Percentiles rank a stretch among this genome's conserved stretches.
These are phyloP conservation scores for Yamadazyma sp. DNA, from an alignment of 1,139 yeast genomes.

Conservation along the genomic window DNA sequence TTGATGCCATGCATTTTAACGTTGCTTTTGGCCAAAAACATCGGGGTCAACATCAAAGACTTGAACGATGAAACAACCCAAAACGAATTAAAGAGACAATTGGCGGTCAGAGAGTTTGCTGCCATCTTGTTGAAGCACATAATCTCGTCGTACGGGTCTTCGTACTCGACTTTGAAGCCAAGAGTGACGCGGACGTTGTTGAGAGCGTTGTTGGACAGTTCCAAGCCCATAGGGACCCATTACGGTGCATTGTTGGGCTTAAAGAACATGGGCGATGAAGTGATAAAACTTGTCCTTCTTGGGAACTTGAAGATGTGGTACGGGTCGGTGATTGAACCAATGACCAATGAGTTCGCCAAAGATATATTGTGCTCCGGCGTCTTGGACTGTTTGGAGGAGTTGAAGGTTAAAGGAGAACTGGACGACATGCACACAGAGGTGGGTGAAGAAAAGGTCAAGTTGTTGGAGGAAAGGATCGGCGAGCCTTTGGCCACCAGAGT, in stretches of 20 bases:
- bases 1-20: slow-evolving; percentile 95
- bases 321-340: slow-evolving; percentile 47
- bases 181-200: slow-evolving; percentile 90
- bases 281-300: slow-evolving; percentile 76
- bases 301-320: slow-evolving; percentile 88
- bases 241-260: slow-evolving; percentile 91
- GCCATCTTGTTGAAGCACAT: slow-evolving; percentile 80
- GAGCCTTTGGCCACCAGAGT: slow-evolving; percentile 53
- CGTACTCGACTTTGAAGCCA: slow-evolving; percentile 88
- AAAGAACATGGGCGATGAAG: slow-evolving; percentile 82
- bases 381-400: slow-evolving; percentile 52
- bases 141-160: slow-evolving; percentile 75
- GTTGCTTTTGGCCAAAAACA: slow-evolving; percentile 79
- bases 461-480: slow-evolving; percentile 62
- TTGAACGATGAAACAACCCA: slow-evolving; percentile 27
- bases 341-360: slow-evolving; percentile 43
- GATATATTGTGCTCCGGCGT: slow-evolving; percentile 48
- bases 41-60: slow-evolving; percentile 60
- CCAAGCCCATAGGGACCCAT: slow-evolving; percentile 83
- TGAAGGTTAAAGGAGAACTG: slow-evolving; percentile 30
- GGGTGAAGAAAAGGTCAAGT: slow-evolving; percentile 44
- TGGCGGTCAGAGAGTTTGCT: slow-evolving; percentile 82
- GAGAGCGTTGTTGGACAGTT: slow-evolving; percentile 79
- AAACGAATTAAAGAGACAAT: slow-evolving; percentile 40
- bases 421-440: slow-evolving; percentile 31